Base-by-base conservation (phyloP, 2,329 filamentous ascomycete genomes). In the Arthrobotrys sphaeroides region DNA sequence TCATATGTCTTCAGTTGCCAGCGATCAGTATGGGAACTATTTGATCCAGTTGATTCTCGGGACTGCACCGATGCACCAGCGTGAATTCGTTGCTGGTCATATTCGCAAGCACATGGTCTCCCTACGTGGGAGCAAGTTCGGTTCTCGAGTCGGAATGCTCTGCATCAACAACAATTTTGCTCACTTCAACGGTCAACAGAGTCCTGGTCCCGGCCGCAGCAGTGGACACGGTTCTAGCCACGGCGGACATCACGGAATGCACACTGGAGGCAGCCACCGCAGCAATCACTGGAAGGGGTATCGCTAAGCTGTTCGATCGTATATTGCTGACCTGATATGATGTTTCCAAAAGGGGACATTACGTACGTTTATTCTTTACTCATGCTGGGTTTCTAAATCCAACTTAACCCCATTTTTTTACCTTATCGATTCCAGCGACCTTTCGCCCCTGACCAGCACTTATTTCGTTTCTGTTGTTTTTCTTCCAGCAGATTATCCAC, bases 61-160 rank as follows among this genome's bases (percentile, higher is more conserved):
- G 79, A 92, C 97, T 82, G 91, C 93, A 76, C 89, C 90, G 70
- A 86, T 91, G 65, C 93, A 96, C 82, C 95, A 98, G 82, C 92
- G 93, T 72, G 96, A 99, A 82, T 86, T 96, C 78, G 95, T 99
- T 78, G 93, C 94, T 53, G 90, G 90, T 68, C 95, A 99, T 81
- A 96, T 99, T 80, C 91, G 93, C 80, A 98, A 98, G 87, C 95
- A 99, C 83, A 99, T 99, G 95, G 95, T 99, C 6, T 99, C 95
- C 68, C 90, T 99, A 55, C 92, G 95, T 76, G 95, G 95, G 69
- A 98, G 95, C 81, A 99, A 99, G 83, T 99, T 98, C 82, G 95
- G 95, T 76, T 99, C 95, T 73, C 92, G 95, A 70, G 95, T 99
- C 77, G 95, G 95, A 31, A 98, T 99, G 94, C 90, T 99, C 65